A percentile compares a stretch with the other conserved stretches of the same genome.
Evolutionary conservation across 345 rosid genomes (phyloP).

Genomic region (Sonneratia caseolaris): DNA sequence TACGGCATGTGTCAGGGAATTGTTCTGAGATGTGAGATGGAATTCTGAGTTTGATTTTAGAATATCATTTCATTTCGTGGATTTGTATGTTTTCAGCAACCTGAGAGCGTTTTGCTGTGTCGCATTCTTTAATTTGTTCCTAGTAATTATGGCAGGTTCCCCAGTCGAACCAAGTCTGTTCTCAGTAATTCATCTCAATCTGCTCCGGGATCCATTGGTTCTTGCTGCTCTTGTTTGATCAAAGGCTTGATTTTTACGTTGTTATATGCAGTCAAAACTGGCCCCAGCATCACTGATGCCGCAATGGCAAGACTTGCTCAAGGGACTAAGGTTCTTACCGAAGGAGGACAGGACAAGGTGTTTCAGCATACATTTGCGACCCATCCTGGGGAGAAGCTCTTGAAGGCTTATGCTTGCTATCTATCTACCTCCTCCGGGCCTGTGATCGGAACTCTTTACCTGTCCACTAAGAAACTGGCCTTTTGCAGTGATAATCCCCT

Average conservation of each 20-base stretch:
- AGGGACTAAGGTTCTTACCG: conserved; percentile 58
- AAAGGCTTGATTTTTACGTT: not conserved
- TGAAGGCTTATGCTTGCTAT: conserved; percentile 63
- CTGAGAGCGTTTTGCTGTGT: too few relatives aligned
- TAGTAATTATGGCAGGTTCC: too few relatives aligned
- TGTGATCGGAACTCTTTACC: conserved; percentile 60
- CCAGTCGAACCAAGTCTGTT: not conserved
- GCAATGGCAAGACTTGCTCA: conserved; percentile 75
- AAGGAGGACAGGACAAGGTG: conserved; percentile 71
- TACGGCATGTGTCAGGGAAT: not conserved
- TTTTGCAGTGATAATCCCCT: conserved; percentile 68
- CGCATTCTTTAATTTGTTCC: not conserved
- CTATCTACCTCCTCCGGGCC: conserved; percentile 68
- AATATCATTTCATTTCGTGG: not conserved
- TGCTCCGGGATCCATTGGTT: not conserved
- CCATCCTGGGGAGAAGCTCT: conserved; percentile 48
- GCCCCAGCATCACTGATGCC: conserved; percentile 61
- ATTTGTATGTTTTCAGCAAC: too few relatives aligned
- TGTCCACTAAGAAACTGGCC: conserved; percentile 47
- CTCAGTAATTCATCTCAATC: not conserved
- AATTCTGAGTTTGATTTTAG: not conserved
- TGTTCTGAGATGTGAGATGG: not conserved
- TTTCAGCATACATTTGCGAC: conserved; percentile 53
- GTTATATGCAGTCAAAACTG: conserved; percentile 44
- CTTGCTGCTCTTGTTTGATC: not conserved